Base-by-base conservation (phyloP, 23 red algal genomes). In the Agarophyton chilense region DNA sequence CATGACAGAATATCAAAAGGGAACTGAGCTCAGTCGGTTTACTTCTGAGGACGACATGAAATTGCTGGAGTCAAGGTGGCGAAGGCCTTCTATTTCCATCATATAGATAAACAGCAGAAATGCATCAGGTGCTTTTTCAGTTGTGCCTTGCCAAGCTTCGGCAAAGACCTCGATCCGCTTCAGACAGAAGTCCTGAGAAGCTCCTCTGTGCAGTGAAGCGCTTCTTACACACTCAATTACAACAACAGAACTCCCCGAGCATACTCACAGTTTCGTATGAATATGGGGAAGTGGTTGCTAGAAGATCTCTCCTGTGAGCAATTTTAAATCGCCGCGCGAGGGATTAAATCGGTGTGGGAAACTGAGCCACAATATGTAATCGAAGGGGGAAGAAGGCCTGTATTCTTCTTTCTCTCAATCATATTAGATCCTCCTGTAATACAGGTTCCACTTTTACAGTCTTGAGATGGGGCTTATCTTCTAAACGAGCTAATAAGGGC, bases 301-400 rank as follows among this genome's bases (percentile, higher is more conserved):
- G 94, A 88, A 57, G 83, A 92, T 66, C 82, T 79, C 18, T 52
- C 82, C 52, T 44, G 83, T 34, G 45, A 58, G 18, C 45, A 91
- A 19, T 92, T 88, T 45, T 70, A 86, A 42, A 78, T 92, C 43
- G 87, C 81, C 4, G 82, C 70, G 21, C 52, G 75, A 52, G 87
- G 88, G 14, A 83, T 96, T 65, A 29, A 70, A 26, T 51, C 75
- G 43, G 94, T 96, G 0, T 96, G 94, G 94, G 79, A 73, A 11
- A 36, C 61, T 39, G 52, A 63, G 18, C 88, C 94, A 11, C 77
- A 88, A 57, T 96, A 92, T 51, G 94, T 96, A 44, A 80, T 88
- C 72, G 94, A 96, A 50, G 94, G 94, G 41, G 94, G 94, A 43
- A 96, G n/a, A n/a, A n/a, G n/a, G 94, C 84, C 89, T 24, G 42